Evolutionary conservation across 495 filamentous ascomycete genomes (phyloP).

Genomic region (Pyrenopolyporus hunteri): DNA sequence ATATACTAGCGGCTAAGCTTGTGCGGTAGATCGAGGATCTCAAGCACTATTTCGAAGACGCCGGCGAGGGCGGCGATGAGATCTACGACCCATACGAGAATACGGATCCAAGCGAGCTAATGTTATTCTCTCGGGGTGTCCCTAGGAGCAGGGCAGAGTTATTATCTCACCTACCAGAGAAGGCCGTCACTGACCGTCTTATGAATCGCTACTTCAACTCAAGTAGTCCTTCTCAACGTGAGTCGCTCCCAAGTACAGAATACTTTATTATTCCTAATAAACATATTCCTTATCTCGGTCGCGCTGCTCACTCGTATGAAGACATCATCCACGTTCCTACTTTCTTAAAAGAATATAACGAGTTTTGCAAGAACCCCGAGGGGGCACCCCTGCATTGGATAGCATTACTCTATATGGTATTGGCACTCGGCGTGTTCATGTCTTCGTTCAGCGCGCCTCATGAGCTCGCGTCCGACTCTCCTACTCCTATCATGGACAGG

Average conservation of each 20-base stretch:
- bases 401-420: constrained; percentile 51
- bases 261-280: not conserved
- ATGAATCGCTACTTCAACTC: constrained; percentile 58
- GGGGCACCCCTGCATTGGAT: constrained; percentile 51
- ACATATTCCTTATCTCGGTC: not conserved
- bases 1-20: constrained; percentile 1
- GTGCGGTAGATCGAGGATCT: constrained; percentile 51
- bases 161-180: constrained; percentile 48
- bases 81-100: constrained; percentile 38
- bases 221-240: constrained; percentile 52
- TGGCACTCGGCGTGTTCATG: constrained; percentile 49
- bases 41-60: constrained; percentile 52
- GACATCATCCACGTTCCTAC: constrained; percentile 53
- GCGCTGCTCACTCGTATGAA: constrained; percentile 26
- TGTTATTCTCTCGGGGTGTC: constrained; percentile 39
- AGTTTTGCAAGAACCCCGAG: constrained; percentile 53
- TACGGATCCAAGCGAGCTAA: constrained; percentile 39
- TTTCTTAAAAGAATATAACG: constrained; percentile 54
- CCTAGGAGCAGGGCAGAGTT: constrained; percentile 46
- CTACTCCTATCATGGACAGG: constrained; percentile 42
- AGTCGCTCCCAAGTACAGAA: constrained; percentile 8
- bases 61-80: constrained; percentile 40
- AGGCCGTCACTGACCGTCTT: constrained; percentile 47
- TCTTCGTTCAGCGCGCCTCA: constrained; percentile 47
- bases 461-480: constrained; percentile 46